Percentiles rank a stretch among this genome's conserved stretches.
phyloP scores from a whole-genome alignment of 139 green algal genomes.

The Pleodorina starrii region DNA sequence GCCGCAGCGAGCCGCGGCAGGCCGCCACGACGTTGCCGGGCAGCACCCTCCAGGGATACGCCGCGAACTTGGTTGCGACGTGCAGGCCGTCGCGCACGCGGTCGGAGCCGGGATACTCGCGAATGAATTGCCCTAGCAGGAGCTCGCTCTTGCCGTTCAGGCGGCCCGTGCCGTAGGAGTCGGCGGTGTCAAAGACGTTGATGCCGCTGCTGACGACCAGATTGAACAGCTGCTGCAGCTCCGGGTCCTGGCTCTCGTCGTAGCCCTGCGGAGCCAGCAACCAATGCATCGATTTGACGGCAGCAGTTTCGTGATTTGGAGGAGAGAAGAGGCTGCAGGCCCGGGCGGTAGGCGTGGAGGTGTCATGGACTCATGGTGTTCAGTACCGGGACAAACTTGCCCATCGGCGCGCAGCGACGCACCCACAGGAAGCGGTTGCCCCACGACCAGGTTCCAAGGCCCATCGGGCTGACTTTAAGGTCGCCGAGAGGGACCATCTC shows the following conservation, averaged over 20 bases:
- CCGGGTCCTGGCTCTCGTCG: conserved; percentile 84
- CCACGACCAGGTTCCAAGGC: conserved; percentile 84
- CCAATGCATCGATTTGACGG: no score
- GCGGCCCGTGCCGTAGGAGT: conserved; percentile 81
- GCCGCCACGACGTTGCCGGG: conserved; percentile 81
- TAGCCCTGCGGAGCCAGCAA: no score
- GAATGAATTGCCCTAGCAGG: conserved; percentile 80
- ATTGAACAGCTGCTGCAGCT: conserved; percentile 94
- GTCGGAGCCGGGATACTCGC: conserved; percentile 74
- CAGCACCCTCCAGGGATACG: conserved; percentile 85
- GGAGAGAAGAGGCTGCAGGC: no score
- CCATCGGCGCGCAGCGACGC: no score
- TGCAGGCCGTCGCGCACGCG: conserved; percentile 56
- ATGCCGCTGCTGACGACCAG: conserved; percentile 77
- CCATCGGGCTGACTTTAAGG: conserved; percentile 73
- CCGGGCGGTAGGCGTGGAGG: no score
- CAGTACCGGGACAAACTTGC: no score
- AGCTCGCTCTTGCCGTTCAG: conserved; percentile 73
- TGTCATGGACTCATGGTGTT: no score
- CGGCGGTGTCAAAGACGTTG: conserved; percentile 90
- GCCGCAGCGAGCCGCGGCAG: conserved; percentile 74
- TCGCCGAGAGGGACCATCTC: conserved; percentile 32
- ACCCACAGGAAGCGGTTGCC: conserved; percentile 92
- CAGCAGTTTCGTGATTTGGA: no score
- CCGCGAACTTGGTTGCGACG: conserved; percentile 89